Conservation (phyloP, 164 flowering plant species). For the Vitis labrusca region DNA sequence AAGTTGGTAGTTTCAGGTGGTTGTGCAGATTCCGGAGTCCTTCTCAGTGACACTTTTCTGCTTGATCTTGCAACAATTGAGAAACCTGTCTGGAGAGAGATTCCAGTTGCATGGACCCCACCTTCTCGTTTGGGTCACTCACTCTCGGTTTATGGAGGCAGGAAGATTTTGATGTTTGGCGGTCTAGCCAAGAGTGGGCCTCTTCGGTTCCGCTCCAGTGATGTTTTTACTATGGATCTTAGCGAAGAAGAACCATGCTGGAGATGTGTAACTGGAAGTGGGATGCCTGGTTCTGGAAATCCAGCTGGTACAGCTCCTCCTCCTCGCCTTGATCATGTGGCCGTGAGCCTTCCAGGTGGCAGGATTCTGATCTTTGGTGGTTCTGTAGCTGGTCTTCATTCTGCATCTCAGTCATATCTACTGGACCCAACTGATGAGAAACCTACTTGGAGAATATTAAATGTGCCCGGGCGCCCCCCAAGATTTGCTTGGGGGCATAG, state of each 20-base stretch:
- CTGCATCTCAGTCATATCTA: constrained; percentile 83
- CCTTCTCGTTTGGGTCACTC: constrained; percentile 91
- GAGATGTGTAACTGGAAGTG: constrained; percentile 87
- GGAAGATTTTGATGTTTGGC: constrained; percentile 91
- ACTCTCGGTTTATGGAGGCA: constrained; percentile 81
- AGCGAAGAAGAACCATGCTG: constrained; percentile 88
- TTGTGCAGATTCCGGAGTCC: constrained; percentile 96
- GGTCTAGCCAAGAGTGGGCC: constrained; percentile 94
- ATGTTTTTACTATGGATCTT: constrained; percentile 86
- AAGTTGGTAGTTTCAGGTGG: constrained; percentile 92
- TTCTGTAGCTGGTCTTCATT: constrained; percentile 94
- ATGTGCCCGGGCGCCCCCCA: constrained; percentile 90
- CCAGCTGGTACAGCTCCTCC: constrained; percentile 90
- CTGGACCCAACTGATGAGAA: constrained; percentile 91
- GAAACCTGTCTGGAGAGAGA: constrained; percentile 89
- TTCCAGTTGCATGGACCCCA: constrained; percentile 85
- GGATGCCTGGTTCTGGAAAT: constrained; percentile 92
- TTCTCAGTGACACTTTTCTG: constrained; percentile 82
- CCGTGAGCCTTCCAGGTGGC: constrained; percentile 92
- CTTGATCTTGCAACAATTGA: constrained; percentile 83
- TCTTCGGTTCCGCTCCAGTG: constrained; percentile 85
- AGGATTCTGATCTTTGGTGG: constrained; percentile 92
- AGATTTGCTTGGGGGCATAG: constrained; percentile 96
- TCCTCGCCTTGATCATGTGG: constrained; percentile 92
- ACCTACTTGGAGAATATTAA: constrained; percentile 90